Evolutionary conservation across 257 asterid species (phyloP).

Genomic region (Solanum virginianum): DNA sequence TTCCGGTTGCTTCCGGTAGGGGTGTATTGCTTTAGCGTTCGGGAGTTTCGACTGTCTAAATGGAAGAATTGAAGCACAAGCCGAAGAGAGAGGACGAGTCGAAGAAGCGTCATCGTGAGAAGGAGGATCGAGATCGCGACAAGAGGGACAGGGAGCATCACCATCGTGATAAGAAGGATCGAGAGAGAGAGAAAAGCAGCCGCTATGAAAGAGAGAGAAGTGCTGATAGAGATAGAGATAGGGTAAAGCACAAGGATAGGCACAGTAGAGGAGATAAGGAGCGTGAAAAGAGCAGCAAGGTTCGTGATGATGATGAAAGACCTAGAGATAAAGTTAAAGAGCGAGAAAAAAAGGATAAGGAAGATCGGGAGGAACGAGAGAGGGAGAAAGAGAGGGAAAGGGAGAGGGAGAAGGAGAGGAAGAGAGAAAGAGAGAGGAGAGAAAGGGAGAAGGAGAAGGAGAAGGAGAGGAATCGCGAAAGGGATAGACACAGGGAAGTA

Average conservation of each 20-base stretch:
- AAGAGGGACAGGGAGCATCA: slow-evolving; percentile 1
- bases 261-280: not conserved
- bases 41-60: not conserved
- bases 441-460: slow-evolving; percentile 14
- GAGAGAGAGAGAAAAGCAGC: slow-evolving; percentile 3
- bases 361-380: not conserved
- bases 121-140: slow-evolving; percentile 11
- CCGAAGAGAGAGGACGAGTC: slow-evolving; percentile 2
- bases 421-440: slow-evolving; percentile 16
- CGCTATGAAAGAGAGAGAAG: slow-evolving; percentile 6
- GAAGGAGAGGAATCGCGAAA: slow-evolving; percentile 9
- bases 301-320: not conserved
- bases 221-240: slow-evolving; percentile 6
- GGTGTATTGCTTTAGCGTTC: not conserved
- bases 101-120: slow-evolving; percentile 15
- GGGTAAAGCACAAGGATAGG: not conserved
- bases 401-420: not conserved
- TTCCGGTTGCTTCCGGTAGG: not conserved
- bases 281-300: not conserved
- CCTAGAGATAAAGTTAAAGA: not conserved
- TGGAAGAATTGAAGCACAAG: slow-evolving; percentile 13
- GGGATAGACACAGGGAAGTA: slow-evolving; percentile 34
- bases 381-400: slow-evolving; percentile 14
- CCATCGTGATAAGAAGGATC: slow-evolving; percentile 2
- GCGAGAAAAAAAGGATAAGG: slow-evolving; percentile 3